Evolutionary conservation across 2,329 filamentous ascomycete species (phyloP), one percentile per base, ranked within the genome.

Genomic region (Paracoccidioides lutzii): DNA sequence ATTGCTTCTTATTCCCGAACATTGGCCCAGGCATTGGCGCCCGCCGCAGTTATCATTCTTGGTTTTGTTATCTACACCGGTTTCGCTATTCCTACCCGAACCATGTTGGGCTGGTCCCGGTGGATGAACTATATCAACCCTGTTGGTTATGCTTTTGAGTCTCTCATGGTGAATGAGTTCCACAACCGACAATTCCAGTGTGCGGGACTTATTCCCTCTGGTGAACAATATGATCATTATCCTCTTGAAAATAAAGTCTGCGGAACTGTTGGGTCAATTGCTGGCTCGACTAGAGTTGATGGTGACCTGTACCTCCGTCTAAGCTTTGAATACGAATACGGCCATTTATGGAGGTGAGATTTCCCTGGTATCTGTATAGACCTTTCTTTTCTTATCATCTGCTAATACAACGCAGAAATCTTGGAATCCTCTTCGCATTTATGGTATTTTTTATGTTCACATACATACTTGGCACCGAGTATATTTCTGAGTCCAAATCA

Each of bases 41-140:
- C 78, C 1, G 75, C 78, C 5, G 76, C 76, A 10, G 69, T 82
- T 46, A 67, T 82, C 52, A 70, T 72, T 55, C 61, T 72, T 33
- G 68, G 62, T 45, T 58, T 72, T 33, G 63, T 71, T 12, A 73
- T 85, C n/a, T 81, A 70, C 45, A 68, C 82, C 35, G 74, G 74
- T 2, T 76, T 76, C 58, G 67, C 68, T 1, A 70, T 75, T 9
- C 72, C 73, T 0, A 68, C 65, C 0, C 62, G 60, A 5, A 64
- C 91, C 86, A 86, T 46, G 89, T 89, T 7, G 87, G 90, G 70
- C 70, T 95, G 88, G 88, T 85, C 84, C 62, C 78, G 82, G 57
- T 95, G 89, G 89, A 81, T 94, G 59, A 85, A 85, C 66, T 91
- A 88, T 66, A 73, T 91, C 42, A 83, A 93, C 58, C 88, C 87